Evolutionary conservation across 345 rosid species (phyloP).

Genomic region (Acer campestre): DNA sequence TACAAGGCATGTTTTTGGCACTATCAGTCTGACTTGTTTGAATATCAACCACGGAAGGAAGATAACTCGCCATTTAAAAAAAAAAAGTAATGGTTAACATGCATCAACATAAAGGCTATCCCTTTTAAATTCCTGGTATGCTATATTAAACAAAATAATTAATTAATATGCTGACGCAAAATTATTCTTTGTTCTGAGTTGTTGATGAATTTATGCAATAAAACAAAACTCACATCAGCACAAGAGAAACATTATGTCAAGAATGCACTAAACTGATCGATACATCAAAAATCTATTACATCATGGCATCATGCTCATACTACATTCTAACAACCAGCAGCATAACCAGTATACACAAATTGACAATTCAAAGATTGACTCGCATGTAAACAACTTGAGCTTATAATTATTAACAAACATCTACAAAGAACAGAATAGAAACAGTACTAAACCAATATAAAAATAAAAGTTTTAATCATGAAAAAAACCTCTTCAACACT

Average conservation of each 20-base stretch:
- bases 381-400: background rate
- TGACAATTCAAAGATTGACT: background rate
- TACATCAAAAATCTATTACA: background rate
- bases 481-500: slow-evolving; percentile 70
- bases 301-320: slow-evolving; percentile 5
- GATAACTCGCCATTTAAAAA: background rate
- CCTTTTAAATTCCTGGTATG: background rate
- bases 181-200: background rate
- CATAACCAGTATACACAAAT: background rate
- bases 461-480: background rate
- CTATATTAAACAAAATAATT: background rate
- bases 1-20: slow-evolving; percentile 1
- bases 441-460: background rate
- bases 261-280: background rate
- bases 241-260: background rate
- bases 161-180: background rate
- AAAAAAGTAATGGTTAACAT: background rate
- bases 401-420: background rate
- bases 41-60: background rate
- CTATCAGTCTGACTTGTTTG: background rate
- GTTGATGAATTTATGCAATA: slow-evolving; percentile 16
- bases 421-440: background rate
- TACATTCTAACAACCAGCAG: slow-evolving; percentile 11
- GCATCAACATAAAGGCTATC: background rate
- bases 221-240: slow-evolving; percentile 6